Base-by-base conservation (phyloP, 352 stramenopile genomes). In the Globisporangium irregulare region DNA sequence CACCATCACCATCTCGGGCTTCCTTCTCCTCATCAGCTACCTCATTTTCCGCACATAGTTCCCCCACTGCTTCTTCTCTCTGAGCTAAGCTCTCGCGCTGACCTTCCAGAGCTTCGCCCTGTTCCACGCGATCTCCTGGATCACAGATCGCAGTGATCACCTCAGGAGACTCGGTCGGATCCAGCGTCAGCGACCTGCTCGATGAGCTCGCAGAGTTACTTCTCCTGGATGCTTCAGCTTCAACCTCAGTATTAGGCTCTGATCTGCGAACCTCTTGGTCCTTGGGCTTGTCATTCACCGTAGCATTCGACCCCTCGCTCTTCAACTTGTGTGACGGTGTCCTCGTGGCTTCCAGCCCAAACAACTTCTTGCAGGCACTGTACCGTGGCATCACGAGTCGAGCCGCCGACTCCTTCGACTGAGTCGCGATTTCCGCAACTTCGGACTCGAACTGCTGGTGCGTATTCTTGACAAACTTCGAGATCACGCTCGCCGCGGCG, bases 381-480 rank as follows among this genome's bases (percentile, higher is more conserved):
- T 79, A 81, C 7, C 69, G 67, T 1, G 77, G 77, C n/a, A 79
- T 60, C 14, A 77, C 64, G 25, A 84, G 67, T 1, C 73, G 70
- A 3, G 75, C 69, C 3, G 75, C 77, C 22, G 77, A 82, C 59
- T 79, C 75, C 34, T 80, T 81, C 1, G 73, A 79, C 34, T 84
- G 77, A 5, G 53, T 60, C 20, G 77, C 74, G 7, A 84, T 38
- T 3, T 69, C 74, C 1, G 61, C 72, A 48, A 84, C 73, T 22
- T 84, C 77, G 4, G 74, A 77, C 53, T 79, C 77, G 60, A 84
- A 55, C 43, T 62, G 59, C 29, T 80, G 77, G 9, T 78, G 69
- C 61, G 76, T 84, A 24, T 59, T 70, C 59, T 80, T 81, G 32
- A 84, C 77, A 36, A 77, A 81, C 22, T 75, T 74, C 4, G 75